Percentiles rank a stretch among this genome's conserved stretches.
Evolutionary conservation across 2,329 filamentous ascomycete genomes (phyloP).

Genomic region (Paecilomyces niveus): DNA sequence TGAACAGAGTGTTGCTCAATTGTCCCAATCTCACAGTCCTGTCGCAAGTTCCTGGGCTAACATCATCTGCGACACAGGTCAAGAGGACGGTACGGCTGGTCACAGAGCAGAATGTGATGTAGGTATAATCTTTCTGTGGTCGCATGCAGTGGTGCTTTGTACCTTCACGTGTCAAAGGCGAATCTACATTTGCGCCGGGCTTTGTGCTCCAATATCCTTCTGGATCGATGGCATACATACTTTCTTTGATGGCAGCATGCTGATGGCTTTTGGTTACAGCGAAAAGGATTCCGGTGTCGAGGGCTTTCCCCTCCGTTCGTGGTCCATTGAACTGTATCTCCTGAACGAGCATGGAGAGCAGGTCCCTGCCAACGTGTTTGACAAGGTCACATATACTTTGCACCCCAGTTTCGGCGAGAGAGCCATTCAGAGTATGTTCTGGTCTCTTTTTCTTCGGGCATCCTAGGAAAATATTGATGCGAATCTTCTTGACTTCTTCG

Average conservation of each 20-base stretch:
- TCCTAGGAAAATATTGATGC: neutral
- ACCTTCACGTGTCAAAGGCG: neutral
- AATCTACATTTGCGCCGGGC: constrained; percentile 1
- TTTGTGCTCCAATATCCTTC: constrained; percentile 6
- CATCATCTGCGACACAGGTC: constrained; percentile 40
- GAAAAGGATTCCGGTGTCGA: constrained; percentile 74
- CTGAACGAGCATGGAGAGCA: constrained; percentile 82
- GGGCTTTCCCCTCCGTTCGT: constrained; percentile 86
- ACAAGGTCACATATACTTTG: constrained; percentile 85
- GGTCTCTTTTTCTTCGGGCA: neutral
- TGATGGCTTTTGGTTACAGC: constrained; percentile 37
- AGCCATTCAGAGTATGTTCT: constrained; percentile 65
- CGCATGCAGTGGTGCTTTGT: neutral
- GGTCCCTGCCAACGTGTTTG: constrained; percentile 75
- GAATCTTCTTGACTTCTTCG: constrained; percentile 1
- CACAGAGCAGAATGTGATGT: constrained; percentile 86
- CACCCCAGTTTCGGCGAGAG: constrained; percentile 88
- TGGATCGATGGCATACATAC: neutral
- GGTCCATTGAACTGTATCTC: constrained; percentile 80
- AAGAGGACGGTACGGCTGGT: constrained; percentile 89
- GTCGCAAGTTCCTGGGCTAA: neutral
- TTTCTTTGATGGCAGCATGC: neutral
- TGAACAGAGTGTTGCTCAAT: neutral
- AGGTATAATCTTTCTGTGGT: constrained; percentile 35
- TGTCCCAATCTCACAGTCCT: neutral